phyloP scores from a whole-genome alignment of 371 early-diverging fungal genomes.

The Mucor racemosus region DNA sequence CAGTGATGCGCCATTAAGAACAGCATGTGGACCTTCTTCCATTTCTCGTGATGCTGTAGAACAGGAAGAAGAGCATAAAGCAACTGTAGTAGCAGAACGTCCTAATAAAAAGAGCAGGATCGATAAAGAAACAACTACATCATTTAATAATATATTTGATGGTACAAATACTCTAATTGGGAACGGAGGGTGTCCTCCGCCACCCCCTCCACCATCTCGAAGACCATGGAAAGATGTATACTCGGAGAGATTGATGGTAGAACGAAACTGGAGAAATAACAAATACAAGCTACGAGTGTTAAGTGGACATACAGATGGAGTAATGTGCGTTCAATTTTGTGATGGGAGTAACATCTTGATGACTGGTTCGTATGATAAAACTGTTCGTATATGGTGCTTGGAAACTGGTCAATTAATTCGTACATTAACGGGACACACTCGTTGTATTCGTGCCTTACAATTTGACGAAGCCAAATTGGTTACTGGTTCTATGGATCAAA shows the following conservation, averaged over 20 bases:
- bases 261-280: slow-evolving; percentile 85
- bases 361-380: slow-evolving; percentile 86
- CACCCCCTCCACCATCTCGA: slow-evolving; percentile 7
- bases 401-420: slow-evolving; percentile 76
- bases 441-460: slow-evolving; percentile 86
- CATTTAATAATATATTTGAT: background rate
- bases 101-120: slow-evolving; percentile 10
- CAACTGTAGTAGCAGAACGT: background rate
- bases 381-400: slow-evolving; percentile 81
- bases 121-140: slow-evolving; percentile 3
- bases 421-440: slow-evolving; percentile 83
- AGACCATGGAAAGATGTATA: slow-evolving; percentile 87
- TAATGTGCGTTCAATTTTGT: slow-evolving; percentile 88
- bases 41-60: background rate
- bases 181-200: background rate
- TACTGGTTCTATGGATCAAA: slow-evolving; percentile 90
- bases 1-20: slow-evolving; percentile 17
- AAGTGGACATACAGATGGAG: slow-evolving; percentile 84
- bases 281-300: slow-evolving; percentile 62
- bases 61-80: background rate
- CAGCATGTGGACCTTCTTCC: slow-evolving; percentile 22
- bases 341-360: slow-evolving; percentile 72
- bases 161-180: background rate
- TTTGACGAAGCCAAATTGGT: slow-evolving; percentile 86
- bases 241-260: slow-evolving; percentile 80